A percentile compares a stretch with the other conserved stretches of the same genome.
phyloP scores from a whole-genome alignment of 2,329 filamentous ascomycete species.

The Fusarium xylarioides region DNA sequence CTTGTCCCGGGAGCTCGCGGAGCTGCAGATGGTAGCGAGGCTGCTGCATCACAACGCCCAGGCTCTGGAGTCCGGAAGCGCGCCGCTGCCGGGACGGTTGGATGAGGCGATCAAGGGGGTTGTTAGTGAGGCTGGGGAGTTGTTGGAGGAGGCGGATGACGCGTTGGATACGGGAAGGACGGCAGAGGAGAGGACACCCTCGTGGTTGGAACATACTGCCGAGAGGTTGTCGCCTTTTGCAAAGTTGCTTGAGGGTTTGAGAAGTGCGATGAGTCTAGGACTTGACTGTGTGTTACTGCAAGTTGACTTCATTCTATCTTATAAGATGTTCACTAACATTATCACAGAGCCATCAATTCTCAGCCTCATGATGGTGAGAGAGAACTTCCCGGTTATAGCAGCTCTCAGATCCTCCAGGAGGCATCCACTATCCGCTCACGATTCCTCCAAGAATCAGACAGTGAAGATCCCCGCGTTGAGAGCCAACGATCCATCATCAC shows the following conservation, averaged over 20 bases:
- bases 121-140: slow-evolving; percentile 23
- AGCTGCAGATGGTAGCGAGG: slow-evolving; percentile 40
- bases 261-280: slow-evolving; percentile 39
- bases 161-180: slow-evolving; percentile 25
- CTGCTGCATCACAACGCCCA: slow-evolving; percentile 39
- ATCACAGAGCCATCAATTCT: slow-evolving; percentile 34
- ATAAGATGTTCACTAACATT: background rate
- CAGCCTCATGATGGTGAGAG: slow-evolving; percentile 25
- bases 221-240: slow-evolving; percentile 35
- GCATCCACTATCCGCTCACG: slow-evolving; percentile 31
- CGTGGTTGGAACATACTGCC: slow-evolving; percentile 38
- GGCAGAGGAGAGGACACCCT: slow-evolving; percentile 16
- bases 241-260: slow-evolving; percentile 30
- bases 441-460: slow-evolving; percentile 26
- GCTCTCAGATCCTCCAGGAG: slow-evolving; percentile 42
- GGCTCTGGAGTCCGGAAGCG: slow-evolving; percentile 19
- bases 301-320: background rate
- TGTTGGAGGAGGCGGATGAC: slow-evolving; percentile 39
- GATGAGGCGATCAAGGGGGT: slow-evolving; percentile 27
- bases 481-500: slow-evolving; percentile 23
- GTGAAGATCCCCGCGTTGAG: slow-evolving; percentile 33
- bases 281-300: slow-evolving; percentile 36
- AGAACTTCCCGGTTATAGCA: slow-evolving; percentile 42
- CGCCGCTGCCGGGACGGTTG: slow-evolving; percentile 20
- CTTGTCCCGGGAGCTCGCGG: slow-evolving; percentile 42